Conservation (phyloP, 768 basidiomycete species). For the Bullera alba region DNA sequence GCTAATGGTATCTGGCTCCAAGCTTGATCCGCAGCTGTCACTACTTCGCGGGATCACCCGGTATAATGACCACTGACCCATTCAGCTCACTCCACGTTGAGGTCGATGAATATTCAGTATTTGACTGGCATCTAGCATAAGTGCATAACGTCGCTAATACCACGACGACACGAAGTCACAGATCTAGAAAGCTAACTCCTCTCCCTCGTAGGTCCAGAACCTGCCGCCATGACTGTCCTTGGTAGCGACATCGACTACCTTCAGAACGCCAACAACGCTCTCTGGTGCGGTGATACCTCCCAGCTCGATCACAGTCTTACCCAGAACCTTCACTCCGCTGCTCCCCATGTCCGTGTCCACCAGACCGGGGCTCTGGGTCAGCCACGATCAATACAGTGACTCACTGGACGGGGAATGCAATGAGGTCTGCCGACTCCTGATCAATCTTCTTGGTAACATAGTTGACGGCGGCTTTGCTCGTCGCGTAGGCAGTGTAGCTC, state of each 20-base stretch:
- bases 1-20: no score
- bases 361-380: constrained; percentile 3
- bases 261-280: constrained; percentile 6
- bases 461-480: constrained; percentile 22
- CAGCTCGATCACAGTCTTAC: background rate
- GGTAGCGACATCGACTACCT: constrained; percentile 5
- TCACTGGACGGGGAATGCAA: no score
- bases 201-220: constrained; percentile 7
- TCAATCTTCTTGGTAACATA: constrained; percentile 6
- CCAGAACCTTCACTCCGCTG: background rate
- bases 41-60: no score
- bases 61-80: no score
- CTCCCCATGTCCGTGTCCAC: constrained; percentile 9
- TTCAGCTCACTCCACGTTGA: no score
- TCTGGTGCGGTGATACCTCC: constrained; percentile 1
- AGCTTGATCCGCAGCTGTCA: no score
- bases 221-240: constrained; percentile 5
- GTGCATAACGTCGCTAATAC: no score
- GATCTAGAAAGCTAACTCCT: no score
- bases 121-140: no score
- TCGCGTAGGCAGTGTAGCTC: background rate
- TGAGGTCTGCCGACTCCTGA: no score
- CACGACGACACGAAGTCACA: no score
- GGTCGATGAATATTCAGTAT: no score
- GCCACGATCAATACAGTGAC: background rate